These are phyloP conservation scores for Trichoderma simmonsii DNA, from an alignment of 2,329 filamentous ascomycete species.

Conservation along the genomic window DNA sequence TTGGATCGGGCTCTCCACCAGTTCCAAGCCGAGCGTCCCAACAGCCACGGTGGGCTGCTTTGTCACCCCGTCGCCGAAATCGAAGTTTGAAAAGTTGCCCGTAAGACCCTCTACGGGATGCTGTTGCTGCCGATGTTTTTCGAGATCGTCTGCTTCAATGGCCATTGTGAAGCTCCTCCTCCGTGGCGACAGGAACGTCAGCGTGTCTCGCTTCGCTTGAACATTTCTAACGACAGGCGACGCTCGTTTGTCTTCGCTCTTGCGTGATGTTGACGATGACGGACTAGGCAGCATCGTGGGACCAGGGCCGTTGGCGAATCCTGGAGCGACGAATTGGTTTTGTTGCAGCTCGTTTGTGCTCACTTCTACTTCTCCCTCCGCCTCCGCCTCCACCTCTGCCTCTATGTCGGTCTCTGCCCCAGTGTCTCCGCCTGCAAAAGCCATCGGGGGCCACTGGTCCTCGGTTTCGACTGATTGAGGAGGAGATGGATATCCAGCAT, in stretches of 20 bases:
- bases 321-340: slow-evolving; percentile 27
- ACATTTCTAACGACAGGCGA: slow-evolving; percentile 47
- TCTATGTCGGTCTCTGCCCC: not conserved
- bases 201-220: slow-evolving; percentile 49
- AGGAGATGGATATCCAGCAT: slow-evolving; percentile 37
- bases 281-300: slow-evolving; percentile 43
- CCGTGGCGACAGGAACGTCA: slow-evolving; percentile 44
- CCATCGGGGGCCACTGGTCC: slow-evolving; percentile 23
- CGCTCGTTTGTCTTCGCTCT: slow-evolving; percentile 41
- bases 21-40: slow-evolving; percentile 13
- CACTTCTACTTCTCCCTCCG: not conserved
- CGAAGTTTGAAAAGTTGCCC: slow-evolving; percentile 39
- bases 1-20: slow-evolving; percentile 16
- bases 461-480: slow-evolving; percentile 35
- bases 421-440: not conserved
- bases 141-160: slow-evolving; percentile 24
- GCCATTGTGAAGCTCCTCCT: slow-evolving; percentile 48
- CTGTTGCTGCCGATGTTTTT: slow-evolving; percentile 23
- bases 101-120: slow-evolving; percentile 34
- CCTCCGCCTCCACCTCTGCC: slow-evolving; percentile 24
- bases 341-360: not conserved
- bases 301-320: slow-evolving; percentile 23
- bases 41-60: slow-evolving; percentile 18
- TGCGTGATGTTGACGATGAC: slow-evolving; percentile 37
- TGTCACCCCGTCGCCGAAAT: slow-evolving; percentile 35